Base-by-base conservation (phyloP, 305 asterid species). In the Stenogyne calaminthoides region DNA sequence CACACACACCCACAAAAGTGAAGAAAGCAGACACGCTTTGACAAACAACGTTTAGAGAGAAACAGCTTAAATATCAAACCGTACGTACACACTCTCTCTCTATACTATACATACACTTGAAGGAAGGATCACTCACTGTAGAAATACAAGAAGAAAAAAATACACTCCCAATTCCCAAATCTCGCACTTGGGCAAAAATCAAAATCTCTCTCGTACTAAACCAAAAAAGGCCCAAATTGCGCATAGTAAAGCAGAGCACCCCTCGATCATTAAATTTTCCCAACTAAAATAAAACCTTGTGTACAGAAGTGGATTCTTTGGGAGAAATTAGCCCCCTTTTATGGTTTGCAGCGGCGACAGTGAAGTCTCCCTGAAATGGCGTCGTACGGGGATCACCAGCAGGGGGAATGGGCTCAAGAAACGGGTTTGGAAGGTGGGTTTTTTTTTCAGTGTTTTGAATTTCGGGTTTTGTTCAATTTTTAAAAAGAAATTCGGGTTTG, bases 381-480 rank as follows among this genome's bases (percentile, higher is more conserved):
- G 74, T 29, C 81, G 88, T 85, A 89, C 89, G 94, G 86, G 29
- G 88, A 84, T 72, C 87, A 77, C 73, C 83, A 70, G 68, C 83
- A 81, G 80, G 70, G 58, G 46, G 87, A n/a, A 58, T 87, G 93
- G 93, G 76, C 69, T 57, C 69, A 77, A 8, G 86, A 80, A 74
- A 64, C 88, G 64, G 89, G 88, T 65, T 42, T 84, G 54, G 84
- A 85, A 84, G 92, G 92, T 88, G 75, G 64, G 76, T 78, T 76
- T 15, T 63, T 59, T 16, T 77, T 25, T 25, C n/a, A n/a, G 29
- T 25, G 29, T 25, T 82, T 69, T 63, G 18, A 70, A 9, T 47
- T 63, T 68, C 7, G 36, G 36, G 36, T 32, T 32, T 10, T 22
- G 2, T 27, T 57, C 1, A n/a, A 25, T 68, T 47, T 49, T 3